Conservation (phyloP, 2,329 filamentous ascomycete species). For the Alternaria triticina region DNA sequence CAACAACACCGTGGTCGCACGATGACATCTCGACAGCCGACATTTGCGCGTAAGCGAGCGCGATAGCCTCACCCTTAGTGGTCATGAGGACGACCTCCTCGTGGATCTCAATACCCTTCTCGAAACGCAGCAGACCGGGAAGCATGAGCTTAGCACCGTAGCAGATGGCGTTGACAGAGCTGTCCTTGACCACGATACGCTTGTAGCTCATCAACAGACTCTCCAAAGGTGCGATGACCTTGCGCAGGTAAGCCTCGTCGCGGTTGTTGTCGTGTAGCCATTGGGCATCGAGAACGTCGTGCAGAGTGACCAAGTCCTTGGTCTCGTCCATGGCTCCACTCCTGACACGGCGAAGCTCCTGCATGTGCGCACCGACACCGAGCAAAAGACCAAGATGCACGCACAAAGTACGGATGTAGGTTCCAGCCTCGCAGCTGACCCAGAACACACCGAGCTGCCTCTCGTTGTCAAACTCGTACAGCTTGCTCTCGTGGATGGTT, state of each 20-base stretch:
- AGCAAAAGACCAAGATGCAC: slow-evolving; percentile 83
- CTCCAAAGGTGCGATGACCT: slow-evolving; percentile 91
- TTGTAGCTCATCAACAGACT: slow-evolving; percentile 92
- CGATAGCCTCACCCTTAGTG: slow-evolving; percentile 98
- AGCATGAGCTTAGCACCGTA: slow-evolving; percentile 99
- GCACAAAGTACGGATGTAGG: slow-evolving; percentile 97
- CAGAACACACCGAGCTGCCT: slow-evolving; percentile 97
- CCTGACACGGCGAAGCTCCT: slow-evolving; percentile 92
- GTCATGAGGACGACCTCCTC: slow-evolving; percentile 99
- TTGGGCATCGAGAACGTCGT: slow-evolving; percentile 95
- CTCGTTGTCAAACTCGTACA: slow-evolving; percentile 97
- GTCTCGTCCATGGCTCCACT: slow-evolving; percentile 95
- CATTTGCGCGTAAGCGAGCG: slow-evolving; percentile 96
- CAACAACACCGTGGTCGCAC: slow-evolving; percentile 96
- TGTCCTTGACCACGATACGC: slow-evolving; percentile 97
- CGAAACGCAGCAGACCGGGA: slow-evolving; percentile 91
- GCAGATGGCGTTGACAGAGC: slow-evolving; percentile 94
- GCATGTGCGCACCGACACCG: slow-evolving; percentile 95
- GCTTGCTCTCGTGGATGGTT: slow-evolving; percentile 96
- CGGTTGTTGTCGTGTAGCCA: slow-evolving; percentile 95
- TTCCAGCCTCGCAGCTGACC: slow-evolving; percentile 98
- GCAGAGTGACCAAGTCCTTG: slow-evolving; percentile 87
- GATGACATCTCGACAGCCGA: slow-evolving; percentile 95
- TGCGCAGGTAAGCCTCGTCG: slow-evolving; percentile 90
- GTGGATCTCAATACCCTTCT: slow-evolving; percentile 88